Evolutionary conservation across 129 eudicot genomes (phyloP), one percentile per base, ranked within the genome.

Genomic region (Helianthus tuberosus): DNA sequence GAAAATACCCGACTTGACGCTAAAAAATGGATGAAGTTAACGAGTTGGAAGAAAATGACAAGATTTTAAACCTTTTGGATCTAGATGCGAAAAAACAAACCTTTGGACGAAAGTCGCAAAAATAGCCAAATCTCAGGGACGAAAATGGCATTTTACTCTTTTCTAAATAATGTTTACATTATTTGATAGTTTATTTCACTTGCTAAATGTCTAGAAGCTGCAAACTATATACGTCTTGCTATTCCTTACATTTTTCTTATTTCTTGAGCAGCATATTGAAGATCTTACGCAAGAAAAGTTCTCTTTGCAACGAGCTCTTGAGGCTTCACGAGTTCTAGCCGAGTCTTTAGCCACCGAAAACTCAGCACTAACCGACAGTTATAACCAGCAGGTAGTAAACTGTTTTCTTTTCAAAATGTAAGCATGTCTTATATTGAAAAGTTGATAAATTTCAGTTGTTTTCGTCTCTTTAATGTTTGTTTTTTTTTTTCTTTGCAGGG

Each of bases 221-320:
- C 61, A 52, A 8, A 71, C 57, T 84, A 25, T 16, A 43, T 74
- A 53, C 35, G 38, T 64, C 17, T 57, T 57, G 59, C 72, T 73
- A 55, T 69, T 35, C 63, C 70, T 64, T 57, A 51, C 60, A 52
- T 75, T 71, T 32, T 13, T 65, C 14, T 29, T 53, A 11, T 74
- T 13, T 77, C 9, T 69, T 68, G 78, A 58, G 84, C 93, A 95
- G 96, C 96, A 95, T 86, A 95, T 95, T 80, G 99, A 95, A 89
- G 99, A 95, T 73, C 71, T 95, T 64, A 95, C 99, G 6, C 99
- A 95, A 75, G 99, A 95, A 64, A 95, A 91, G 83, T 95, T 91
- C 79, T 91, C 99, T 27, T 82, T 95, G 86, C 99, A 95, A 88
- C 90, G 99, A 72, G 88, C 99, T 64, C 82, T 95, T 80, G 99